Evolutionary conservation across 1,284 basidiomycete species (phyloP).

Genomic region (Wallemia ichthyophaga): DNA sequence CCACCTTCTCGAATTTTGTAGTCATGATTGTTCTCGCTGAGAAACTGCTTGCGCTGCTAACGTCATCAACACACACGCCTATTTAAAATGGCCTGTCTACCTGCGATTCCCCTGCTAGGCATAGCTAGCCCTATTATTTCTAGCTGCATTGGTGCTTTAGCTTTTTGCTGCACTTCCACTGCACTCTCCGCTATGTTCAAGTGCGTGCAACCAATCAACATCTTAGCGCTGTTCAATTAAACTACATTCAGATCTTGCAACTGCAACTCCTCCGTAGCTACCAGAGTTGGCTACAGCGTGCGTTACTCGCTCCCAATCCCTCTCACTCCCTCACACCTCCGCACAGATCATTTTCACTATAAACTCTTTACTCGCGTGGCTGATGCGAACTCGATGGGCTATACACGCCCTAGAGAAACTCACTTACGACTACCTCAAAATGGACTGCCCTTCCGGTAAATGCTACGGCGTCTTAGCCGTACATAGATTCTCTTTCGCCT

Average conservation of each 20-base stretch:
- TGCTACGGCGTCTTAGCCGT: constrained; percentile 96
- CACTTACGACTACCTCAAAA: constrained; percentile 91
- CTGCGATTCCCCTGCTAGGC: neutral
- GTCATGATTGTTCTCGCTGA: neutral
- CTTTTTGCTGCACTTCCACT: constrained; percentile 1
- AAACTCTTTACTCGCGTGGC: constrained; percentile 87
- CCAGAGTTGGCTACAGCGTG: constrained; percentile 81
- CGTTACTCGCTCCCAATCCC: constrained; percentile 10
- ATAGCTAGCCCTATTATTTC: neutral
- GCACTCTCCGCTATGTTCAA: neutral
- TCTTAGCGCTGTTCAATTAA: no score
- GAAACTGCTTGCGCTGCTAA: neutral
- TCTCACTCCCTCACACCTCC: neutral
- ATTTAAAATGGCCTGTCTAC: neutral
- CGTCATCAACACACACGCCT: no score
- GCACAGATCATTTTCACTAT: constrained; percentile 84
- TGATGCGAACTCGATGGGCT: constrained; percentile 69
- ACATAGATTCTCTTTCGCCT: constrained; percentile 85
- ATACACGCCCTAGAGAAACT: constrained; percentile 69
- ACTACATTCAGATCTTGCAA: constrained; percentile 98
- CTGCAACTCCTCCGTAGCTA: constrained; percentile 94
- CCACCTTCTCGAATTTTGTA: neutral
- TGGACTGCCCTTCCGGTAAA: constrained; percentile 72
- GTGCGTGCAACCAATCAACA: no score
- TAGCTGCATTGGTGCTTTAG: neutral